Evolutionary conservation across 106 monocot genomes (phyloP), one percentile per base, ranked within the genome.

Genomic region (Amphibolis antarctica): DNA sequence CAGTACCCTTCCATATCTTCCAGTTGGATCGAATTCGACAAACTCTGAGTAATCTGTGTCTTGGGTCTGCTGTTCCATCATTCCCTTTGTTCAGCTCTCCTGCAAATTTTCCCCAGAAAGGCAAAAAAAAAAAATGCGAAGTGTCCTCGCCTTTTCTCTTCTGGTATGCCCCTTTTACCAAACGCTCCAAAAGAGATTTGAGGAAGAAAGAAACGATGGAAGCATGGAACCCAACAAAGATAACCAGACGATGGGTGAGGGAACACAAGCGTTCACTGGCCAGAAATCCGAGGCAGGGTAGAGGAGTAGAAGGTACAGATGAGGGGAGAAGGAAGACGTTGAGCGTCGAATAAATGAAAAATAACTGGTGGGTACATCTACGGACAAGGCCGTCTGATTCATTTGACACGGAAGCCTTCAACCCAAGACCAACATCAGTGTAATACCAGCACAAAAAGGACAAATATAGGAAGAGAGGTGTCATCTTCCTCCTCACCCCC

Each of bases 1-100:
- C 18, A 61, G 60, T 42, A 89, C 94, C 79, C 94, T 86, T 66
- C 83, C 94, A 64, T 89, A 96, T 86, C 89, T 81, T 46, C 86
- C 94, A n/a, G 86, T 86, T 12, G 94, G 94, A 84, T 96, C 89
- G 55, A 84, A 75, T 65, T 96, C 94, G 0, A 84, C 89, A 67
- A 85, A 84, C 53, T 86, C 89, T 22, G 83, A 69, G 17, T 47
- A 65, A 51, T 80, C 83, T 50, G 47, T 43, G 10, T 83, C 75
- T 30, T 57, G 47, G 19, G 26, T 44, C 29, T 60, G 60, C 19
- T 48, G 69, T 20, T 66, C 67, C 79, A 74, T 80, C 53, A 26
- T 15, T 56, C n/a, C 44, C 11, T 26, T 29, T 53, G 14, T 23
- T 28, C 62, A 46, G 60, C 60, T 36, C 36, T 36, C 36, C 36